These are phyloP conservation scores for Colletotrichum chrysophilum DNA, from an alignment of 2,329 filamentous ascomycete species.

Conservation along the genomic window DNA sequence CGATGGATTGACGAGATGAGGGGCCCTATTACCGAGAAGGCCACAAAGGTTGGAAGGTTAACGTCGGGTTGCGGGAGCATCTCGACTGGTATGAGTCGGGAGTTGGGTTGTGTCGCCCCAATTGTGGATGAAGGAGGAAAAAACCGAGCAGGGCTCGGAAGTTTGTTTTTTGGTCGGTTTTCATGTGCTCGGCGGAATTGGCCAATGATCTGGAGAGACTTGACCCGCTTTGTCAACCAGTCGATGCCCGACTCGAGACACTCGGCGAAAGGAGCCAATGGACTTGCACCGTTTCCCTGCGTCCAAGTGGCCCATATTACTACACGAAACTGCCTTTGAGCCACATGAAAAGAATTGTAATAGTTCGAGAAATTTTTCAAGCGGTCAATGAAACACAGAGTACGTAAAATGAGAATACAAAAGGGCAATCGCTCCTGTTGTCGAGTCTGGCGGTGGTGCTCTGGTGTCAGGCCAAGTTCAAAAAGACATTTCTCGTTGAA, in stretches of 20 bases:
- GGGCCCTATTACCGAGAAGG: not conserved
- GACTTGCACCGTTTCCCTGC: not conserved
- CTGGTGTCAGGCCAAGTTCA: not conserved
- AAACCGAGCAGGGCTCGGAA: not conserved
- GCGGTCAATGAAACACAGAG: not conserved
- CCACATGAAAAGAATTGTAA: not conserved
- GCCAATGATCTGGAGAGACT: not conserved
- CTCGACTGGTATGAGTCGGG: not conserved
- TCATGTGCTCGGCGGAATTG: not conserved
- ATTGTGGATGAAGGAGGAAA: not conserved
- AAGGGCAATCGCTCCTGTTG: not conserved
- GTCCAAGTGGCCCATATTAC: not conserved
- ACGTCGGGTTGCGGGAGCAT: not conserved
- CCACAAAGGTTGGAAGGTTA: not conserved
- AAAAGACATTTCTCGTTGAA: not conserved
- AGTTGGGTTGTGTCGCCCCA: not conserved
- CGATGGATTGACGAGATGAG: not conserved
- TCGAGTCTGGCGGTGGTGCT: not conserved
- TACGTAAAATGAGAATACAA: not conserved
- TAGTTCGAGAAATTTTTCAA: not conserved
- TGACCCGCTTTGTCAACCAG: not conserved
- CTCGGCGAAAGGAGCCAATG: not conserved
- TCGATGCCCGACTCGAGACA: not conserved
- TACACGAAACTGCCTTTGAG: not conserved
- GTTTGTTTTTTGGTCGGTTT: not conserved